Evolutionary conservation across 345 rosid species (phyloP), one percentile per base, ranked within the genome.

Genomic region (Trapa incisa): DNA sequence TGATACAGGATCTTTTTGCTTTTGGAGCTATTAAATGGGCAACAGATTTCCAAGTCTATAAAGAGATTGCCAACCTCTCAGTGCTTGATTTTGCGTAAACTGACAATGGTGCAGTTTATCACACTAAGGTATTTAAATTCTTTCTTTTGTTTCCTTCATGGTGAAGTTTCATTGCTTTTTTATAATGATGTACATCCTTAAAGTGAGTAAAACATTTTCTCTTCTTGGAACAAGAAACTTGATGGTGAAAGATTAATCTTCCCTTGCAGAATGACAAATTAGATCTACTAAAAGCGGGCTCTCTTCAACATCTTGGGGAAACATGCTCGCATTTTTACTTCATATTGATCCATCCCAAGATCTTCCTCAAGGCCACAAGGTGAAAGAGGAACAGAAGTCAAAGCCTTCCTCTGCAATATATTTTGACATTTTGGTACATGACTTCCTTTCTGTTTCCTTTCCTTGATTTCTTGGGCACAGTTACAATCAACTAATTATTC

Each of bases 261-360:
- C 45, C 58, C 47, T 3, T 61, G 57, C 89, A 94, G 99, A 94
- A 94, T 74, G 99, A 94, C 86, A 94, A 83, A 75, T 47, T 91
- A 71, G 92, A 94, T 73, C 85, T 94, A 41, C 68, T 94, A 74
- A 87, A 91, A 76, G 72, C 91, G 45, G 99, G 99, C 70, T 91
- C 99, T 33, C 96, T 94, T 70, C 99, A 94, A 81, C 97, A 94
- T 85, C 87, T 85, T 68, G 97, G 99, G 67, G 99, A 94, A 91
- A 94, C 75, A 82, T 91, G 90, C 99, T 94, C 72, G 84, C 95
- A 68, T 94, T 91, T 80, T 89, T 94, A 58, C 79, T 87, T 70
- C 91, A 80, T 43, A 73, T 75, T 79, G 95, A 77, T 72, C 60
- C 96, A 72, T 83, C 88, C 53, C 64, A 86, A 73, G 78, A 80